phyloP scores from a whole-genome alignment of 805 yeast genomes.

The Kodamaea leandrae region DNA sequence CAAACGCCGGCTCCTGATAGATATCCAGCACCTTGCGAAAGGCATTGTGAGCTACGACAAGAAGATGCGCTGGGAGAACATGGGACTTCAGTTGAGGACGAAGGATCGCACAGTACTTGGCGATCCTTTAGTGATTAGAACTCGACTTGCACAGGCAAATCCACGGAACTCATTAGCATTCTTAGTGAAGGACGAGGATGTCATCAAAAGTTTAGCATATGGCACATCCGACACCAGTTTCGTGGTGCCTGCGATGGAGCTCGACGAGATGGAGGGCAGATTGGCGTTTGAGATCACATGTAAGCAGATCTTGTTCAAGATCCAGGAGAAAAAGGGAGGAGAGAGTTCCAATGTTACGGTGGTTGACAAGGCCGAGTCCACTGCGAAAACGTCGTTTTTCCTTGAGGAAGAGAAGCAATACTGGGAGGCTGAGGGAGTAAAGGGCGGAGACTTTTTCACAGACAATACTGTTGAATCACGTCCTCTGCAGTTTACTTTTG shows the following conservation, averaged over 20 bases:
- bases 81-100: neutral
- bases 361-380: neutral
- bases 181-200: slow-evolving; percentile 9
- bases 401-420: slow-evolving; percentile 3
- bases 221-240: slow-evolving; percentile 3
- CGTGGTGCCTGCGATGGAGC: slow-evolving; percentile 12
- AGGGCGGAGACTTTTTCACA: neutral
- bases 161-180: slow-evolving; percentile 12
- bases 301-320: slow-evolving; percentile 15
- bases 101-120: slow-evolving; percentile 3
- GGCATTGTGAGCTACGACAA: slow-evolving; percentile 10
- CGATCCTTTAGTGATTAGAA: slow-evolving; percentile 14
- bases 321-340: slow-evolving; percentile 8
- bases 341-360: neutral
- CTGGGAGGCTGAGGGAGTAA: neutral
- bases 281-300: slow-evolving; percentile 14
- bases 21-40: slow-evolving; percentile 10
- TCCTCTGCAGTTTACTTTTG: neutral
- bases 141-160: slow-evolving; percentile 6
- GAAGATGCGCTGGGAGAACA: neutral
- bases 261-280: slow-evolving; percentile 15
- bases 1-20: slow-evolving; percentile 11
- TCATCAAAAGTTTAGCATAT: slow-evolving; percentile 5
- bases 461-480: neutral
- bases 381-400: neutral